Evolutionary conservation across 352 stramenopile genomes (phyloP), one percentile per base, ranked within the genome.

Genomic region (Paralagenidium karlingii): DNA sequence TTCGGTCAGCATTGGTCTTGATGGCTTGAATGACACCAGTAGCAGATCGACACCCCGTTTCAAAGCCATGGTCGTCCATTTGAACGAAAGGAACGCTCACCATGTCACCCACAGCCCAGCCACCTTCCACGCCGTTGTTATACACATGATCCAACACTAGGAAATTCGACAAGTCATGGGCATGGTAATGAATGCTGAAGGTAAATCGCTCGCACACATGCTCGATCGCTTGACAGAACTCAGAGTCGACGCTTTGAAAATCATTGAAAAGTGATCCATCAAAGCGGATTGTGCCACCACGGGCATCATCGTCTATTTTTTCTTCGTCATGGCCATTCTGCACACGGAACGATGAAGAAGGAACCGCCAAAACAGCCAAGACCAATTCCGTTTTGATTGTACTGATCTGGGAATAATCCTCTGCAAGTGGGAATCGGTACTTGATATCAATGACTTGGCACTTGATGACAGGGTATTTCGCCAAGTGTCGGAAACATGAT

Each of bases 81-180:
- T 79, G 59, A 20, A 87, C 64, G 43, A 71, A 80, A 8, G 75
- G 70, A 57, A 82, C 82, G 38, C 79, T 63, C 12, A 94, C 62
- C 5, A 68, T 61, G 39, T 92, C 71, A 9, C 73, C 73, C 7
- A 80, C 41, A n/a, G 54, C 45, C 74, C 77, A 90, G 8, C 59
- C 56, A 9, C 59, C 60, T n/a, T 60, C 68, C n/a, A 94, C 67
- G 12, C 78, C 78, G 32, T 53, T 78, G 29, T 89, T 76, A 32
- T 82, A 92, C 6, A 68, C 49, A 38, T 91, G 71, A 39, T 89
- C 68, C n/a, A 92, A 49, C 21, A 94, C 59, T 20, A 94, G 36
- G 34, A 92, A 94, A 34, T 91, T 89, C 4, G 78, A 67, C 8
- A 83, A 55, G 33, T 91, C 71, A 45, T 88, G 75, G 5, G 78